Conservation (phyloP, 2,329 filamentous ascomycete genomes). For the Penicillium thymicola region DNA sequence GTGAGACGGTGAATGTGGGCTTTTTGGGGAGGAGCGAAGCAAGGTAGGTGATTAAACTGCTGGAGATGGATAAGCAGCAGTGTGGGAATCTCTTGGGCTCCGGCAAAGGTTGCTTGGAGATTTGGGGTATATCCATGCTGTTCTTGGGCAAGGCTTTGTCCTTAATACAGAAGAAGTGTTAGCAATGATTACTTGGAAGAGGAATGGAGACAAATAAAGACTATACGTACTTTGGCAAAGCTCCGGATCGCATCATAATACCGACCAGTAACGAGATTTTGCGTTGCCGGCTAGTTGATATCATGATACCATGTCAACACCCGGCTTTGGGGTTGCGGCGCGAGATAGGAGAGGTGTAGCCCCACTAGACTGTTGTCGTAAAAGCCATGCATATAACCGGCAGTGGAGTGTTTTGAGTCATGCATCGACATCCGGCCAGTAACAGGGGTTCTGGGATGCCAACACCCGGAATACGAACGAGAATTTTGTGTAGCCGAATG, state of each 20-base stretch:
- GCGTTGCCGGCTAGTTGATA: background rate
- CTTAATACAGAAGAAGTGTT: background rate
- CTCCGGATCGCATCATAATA: background rate
- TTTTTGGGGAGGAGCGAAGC: slow-evolving; percentile 22
- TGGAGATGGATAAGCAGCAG: slow-evolving; percentile 31
- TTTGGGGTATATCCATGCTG: slow-evolving; percentile 15
- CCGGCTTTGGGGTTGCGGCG: background rate
- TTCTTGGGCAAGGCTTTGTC: background rate
- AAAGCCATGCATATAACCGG: too few species aligned
- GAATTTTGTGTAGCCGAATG: background rate
- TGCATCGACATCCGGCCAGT: background rate
- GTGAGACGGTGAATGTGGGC: slow-evolving; percentile 39
- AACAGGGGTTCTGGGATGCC: background rate
- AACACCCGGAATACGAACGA: background rate
- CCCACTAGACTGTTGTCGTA: background rate
- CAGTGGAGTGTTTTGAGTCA: background rate
- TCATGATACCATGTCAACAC: background rate
- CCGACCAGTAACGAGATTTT: background rate
- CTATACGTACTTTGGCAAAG: background rate
- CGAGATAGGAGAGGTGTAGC: too few species aligned
- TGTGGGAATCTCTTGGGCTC: slow-evolving; percentile 24
- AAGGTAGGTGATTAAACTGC: slow-evolving; percentile 19
- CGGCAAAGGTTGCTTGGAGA: slow-evolving; percentile 14
- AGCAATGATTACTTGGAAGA: background rate
- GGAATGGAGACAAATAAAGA: background rate